Evolutionary conservation across 257 asterid genomes (phyloP), one percentile per base, ranked within the genome.

Genomic region (Dorcoceras hygrometricum): DNA sequence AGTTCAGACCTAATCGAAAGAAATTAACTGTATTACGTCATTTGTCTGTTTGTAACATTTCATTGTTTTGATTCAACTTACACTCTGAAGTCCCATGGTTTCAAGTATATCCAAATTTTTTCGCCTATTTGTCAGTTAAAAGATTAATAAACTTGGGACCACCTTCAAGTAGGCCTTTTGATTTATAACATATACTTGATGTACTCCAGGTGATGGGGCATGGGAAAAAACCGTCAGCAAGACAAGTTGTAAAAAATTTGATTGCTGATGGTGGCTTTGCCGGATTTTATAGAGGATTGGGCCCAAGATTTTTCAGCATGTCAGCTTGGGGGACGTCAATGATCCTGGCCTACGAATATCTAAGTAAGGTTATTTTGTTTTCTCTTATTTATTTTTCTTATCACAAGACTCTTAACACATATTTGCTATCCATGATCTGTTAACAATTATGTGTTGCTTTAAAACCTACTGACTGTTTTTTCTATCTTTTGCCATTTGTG

Each of bases 321-420:
- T 94, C 99, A 34, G 96, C 99, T 7, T 94, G 99, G 99, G 99
- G 99, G 70, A 94, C 99, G 76, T 86, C 99, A 22, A 94, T 94
- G 99, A 94, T 94, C 73, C 80, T 94, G 56, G 95, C 99, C 63
- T 94, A 94, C 58, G 99, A 94, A 80, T 94, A 94, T 81, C 79
- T 94, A 66, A 94, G 99, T 94, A 87, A 63, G 85, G 39, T 64
- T 60, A 66, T 48, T 4, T 10, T 22, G 4, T 32, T 58, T 67
- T 64, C 48, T 9, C 57, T 23, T 23, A 34, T 59, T 25, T 20
- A 57, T 60, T 20, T 23, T 59, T 34, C 28, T 48, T 70, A 48
- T 10, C 39, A 29, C 24, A n/a, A n/a, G n/a, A n/a, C n/a, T n/a
- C n/a, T n/a, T n/a, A n/a, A n/a, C n/a, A 16, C 64, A 50, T 69